phyloP scores from a whole-genome alignment of 2,329 filamentous ascomycete species.

The Alternaria gansuensis region DNA sequence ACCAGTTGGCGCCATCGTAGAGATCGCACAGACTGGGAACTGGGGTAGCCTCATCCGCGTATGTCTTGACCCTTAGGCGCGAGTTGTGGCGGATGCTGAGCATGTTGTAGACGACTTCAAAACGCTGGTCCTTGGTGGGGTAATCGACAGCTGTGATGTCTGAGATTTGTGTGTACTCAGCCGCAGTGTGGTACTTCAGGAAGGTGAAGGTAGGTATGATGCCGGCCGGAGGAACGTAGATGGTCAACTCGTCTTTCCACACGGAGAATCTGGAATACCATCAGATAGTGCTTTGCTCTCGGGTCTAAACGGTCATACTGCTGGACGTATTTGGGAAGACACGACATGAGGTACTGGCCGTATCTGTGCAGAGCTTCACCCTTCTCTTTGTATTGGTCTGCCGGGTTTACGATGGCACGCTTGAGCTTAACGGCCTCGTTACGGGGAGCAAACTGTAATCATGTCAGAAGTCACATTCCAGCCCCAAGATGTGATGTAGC shows the following conservation, averaged over 20 bases:
- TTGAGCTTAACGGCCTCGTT: constrained; percentile 66
- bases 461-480: constrained; percentile 29
- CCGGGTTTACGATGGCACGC: constrained; percentile 84
- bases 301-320: constrained; percentile 62
- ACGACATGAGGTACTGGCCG: constrained; percentile 95
- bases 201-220: constrained; percentile 93
- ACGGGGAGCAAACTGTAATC: constrained; percentile 54
- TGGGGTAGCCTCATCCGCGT: constrained; percentile 93
- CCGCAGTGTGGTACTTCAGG: constrained; percentile 96
- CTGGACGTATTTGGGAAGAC: constrained; percentile 96
- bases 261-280: constrained; percentile 75
- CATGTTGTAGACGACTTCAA: constrained; percentile 98
- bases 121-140: constrained; percentile 92
- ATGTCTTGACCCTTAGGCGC: constrained; percentile 97
- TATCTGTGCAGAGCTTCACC: constrained; percentile 90
- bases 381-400: constrained; percentile 91
- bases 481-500: constrained; percentile 13
- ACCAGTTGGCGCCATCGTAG: constrained; percentile 98
- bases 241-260: constrained; percentile 98
- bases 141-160: constrained; percentile 96
- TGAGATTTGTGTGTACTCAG: constrained; percentile 93
- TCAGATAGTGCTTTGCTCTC: constrained; percentile 2
- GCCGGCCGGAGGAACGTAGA: constrained; percentile 88
- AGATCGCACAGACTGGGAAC: constrained; percentile 87
- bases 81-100: constrained; percentile 96